phyloP scores from a whole-genome alignment of 495 filamentous ascomycete species.

The Penicillium nucicola region DNA sequence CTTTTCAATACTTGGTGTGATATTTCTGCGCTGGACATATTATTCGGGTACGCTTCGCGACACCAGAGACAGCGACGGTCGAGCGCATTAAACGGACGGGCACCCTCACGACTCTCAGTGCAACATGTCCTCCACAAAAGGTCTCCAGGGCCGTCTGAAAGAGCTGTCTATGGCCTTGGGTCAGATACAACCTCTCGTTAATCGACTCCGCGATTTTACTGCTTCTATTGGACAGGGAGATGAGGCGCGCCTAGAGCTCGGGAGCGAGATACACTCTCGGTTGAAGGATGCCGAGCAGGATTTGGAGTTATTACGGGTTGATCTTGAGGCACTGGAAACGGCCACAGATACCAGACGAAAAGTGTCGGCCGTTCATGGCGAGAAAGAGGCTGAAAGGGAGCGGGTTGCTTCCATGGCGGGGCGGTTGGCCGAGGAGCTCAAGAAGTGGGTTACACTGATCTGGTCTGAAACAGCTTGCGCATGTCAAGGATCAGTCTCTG shows the following conservation, averaged over 20 bases:
- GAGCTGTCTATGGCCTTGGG: conserved; percentile 65
- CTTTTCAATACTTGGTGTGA: background rate
- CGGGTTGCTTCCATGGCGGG: conserved; percentile 61
- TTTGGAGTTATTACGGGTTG: conserved; percentile 75
- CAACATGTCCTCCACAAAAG: conserved; percentile 53
- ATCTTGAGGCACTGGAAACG: conserved; percentile 63
- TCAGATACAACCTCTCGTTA: conserved; percentile 69
- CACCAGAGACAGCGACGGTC: background rate
- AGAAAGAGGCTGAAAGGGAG: conserved; percentile 53
- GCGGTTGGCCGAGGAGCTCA: conserved; percentile 65
- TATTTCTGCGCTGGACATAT: background rate
- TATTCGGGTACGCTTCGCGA: background rate
- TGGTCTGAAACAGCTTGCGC: background rate
- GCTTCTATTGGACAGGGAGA: conserved; percentile 57
- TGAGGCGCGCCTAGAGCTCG: conserved; percentile 72
- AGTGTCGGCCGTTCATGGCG: conserved; percentile 31
- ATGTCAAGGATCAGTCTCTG: background rate
- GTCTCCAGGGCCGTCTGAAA: conserved; percentile 63
- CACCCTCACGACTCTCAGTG: conserved; percentile 3
- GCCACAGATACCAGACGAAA: conserved; percentile 38
- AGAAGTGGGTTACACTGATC: conserved; percentile 45
- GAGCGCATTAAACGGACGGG: background rate
- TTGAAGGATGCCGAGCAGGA: conserved; percentile 85
- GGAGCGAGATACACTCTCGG: conserved; percentile 73
- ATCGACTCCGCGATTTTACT: conserved; percentile 67